These are phyloP conservation scores for Cladosporium sp. DNA, from an alignment of 2,329 filamentous ascomycete genomes.

Conservation along the genomic window DNA sequence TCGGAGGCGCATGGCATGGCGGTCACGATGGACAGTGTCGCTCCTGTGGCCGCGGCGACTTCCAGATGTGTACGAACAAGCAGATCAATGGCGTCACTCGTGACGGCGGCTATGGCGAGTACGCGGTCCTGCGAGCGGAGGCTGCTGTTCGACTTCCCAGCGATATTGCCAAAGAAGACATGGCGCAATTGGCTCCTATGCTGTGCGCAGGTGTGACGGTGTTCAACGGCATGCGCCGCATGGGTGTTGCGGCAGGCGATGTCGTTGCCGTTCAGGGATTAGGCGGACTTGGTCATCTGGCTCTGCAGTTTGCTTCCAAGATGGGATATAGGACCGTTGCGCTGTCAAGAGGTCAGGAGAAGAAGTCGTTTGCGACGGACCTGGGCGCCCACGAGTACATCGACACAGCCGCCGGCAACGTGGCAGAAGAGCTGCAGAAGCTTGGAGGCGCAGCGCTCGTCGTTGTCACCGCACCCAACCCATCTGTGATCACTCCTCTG, in stretches of 20 bases:
- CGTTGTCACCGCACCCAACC: conserved; percentile 60
- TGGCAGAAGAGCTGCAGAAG: conserved; percentile 47
- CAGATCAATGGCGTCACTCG: conserved; percentile 61
- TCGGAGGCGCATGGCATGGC: conserved; percentile 67
- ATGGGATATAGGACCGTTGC: conserved; percentile 53
- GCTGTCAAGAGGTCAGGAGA: conserved; percentile 45
- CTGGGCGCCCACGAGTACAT: conserved; percentile 57
- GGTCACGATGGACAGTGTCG: conserved; percentile 61
- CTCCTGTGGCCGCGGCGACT: conserved; percentile 58
- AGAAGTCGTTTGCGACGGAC: conserved; percentile 51
- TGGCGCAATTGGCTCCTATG: conserved; percentile 44
- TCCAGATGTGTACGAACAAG: conserved; percentile 64
- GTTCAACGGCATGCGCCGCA: conserved; percentile 49
- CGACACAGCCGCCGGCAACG: conserved; percentile 49
- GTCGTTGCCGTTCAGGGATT: conserved; percentile 51
- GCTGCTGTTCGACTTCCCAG: conserved; percentile 52
- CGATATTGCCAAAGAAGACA: conserved; percentile 24
- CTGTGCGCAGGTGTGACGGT: conserved; percentile 51
- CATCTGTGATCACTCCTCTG: conserved; percentile 51
- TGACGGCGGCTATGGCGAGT: conserved; percentile 63
- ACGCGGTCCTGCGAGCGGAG: conserved; percentile 57
- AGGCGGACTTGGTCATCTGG: conserved; percentile 47
- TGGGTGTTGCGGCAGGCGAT: conserved; percentile 43
- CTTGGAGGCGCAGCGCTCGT: conserved; percentile 61
- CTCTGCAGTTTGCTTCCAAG: conserved; percentile 49